phyloP scores from a whole-genome alignment of 1,284 basidiomycete genomes.

The Tetrapyrgos nigripes region DNA sequence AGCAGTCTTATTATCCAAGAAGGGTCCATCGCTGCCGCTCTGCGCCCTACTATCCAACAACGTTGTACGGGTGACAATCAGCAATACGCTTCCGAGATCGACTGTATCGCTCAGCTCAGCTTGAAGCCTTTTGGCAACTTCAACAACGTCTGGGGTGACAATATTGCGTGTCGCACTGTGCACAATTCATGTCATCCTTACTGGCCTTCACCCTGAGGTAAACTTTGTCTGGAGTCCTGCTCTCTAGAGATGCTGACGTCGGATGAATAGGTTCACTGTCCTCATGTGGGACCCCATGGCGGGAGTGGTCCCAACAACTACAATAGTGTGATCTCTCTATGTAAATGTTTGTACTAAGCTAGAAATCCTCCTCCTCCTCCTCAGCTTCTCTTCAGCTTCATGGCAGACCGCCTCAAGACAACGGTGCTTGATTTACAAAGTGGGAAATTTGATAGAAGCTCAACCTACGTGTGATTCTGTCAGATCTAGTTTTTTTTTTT shows the following conservation, averaged over 20 bases:
- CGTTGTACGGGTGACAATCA: conserved; percentile 8
- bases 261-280: conserved; percentile 6
- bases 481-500: too few species aligned
- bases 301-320: background rate
- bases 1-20: background rate
- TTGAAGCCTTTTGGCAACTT: conserved; percentile 6
- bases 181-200: conserved; percentile 14
- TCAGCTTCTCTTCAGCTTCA: too few species aligned
- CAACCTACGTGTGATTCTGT: too few species aligned
- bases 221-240: background rate
- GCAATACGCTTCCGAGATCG: background rate
- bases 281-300: conserved; percentile 9
- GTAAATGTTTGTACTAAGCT: too few species aligned
- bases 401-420: too few species aligned
- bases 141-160: conserved; percentile 15
- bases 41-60: background rate
- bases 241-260: background rate
- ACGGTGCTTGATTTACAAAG: too few species aligned
- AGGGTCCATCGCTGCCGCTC: background rate
- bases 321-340: background rate
- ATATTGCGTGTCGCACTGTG: conserved; percentile 10
- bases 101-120: conserved; percentile 1
- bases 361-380: too few species aligned
- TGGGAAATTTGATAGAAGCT: too few species aligned
- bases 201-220: conserved; percentile 8